Evolutionary conservation across 148 eudicot genomes (phyloP).

Genomic region (Agrostemma githago): DNA sequence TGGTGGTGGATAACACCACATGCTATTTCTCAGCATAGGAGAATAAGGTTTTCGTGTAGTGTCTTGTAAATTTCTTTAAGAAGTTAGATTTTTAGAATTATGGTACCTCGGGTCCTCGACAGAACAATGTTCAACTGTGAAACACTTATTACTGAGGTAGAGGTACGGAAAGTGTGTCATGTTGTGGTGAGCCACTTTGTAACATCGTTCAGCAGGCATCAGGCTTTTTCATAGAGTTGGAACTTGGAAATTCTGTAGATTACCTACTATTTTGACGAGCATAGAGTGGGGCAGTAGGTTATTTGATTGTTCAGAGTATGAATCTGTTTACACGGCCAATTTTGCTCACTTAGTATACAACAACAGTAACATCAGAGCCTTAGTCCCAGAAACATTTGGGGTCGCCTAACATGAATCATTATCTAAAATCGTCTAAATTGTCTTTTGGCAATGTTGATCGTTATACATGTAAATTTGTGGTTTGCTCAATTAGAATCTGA

Average conservation of each 20-base stretch:
- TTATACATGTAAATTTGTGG: too few species aligned
- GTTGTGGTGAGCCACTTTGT: neutral
- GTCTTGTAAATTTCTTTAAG: neutral
- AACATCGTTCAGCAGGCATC: neutral
- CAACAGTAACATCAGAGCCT: too few species aligned
- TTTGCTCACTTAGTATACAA: neutral
- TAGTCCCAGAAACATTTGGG: too few species aligned
- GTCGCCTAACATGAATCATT: too few species aligned
- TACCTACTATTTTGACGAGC: neutral
- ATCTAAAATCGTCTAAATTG: too few species aligned
- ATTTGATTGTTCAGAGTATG: slow-evolving; percentile 4
- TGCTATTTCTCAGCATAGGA: neutral
- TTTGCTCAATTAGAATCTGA: neutral
- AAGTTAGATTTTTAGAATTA: neutral
- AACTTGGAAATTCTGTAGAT: neutral
- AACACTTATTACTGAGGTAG: neutral
- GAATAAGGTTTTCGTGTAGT: neutral
- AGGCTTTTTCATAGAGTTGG: neutral
- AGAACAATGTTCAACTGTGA: neutral
- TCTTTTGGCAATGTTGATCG: too few species aligned
- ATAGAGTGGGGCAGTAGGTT: neutral
- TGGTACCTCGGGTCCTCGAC: neutral
- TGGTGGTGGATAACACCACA: neutral
- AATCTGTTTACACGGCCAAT: neutral
- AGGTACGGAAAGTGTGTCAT: too few species aligned